Evolutionary conservation across 2,329 filamentous ascomycete species (phyloP).

Genomic region (Atkinsonella hypoxylon): DNA sequence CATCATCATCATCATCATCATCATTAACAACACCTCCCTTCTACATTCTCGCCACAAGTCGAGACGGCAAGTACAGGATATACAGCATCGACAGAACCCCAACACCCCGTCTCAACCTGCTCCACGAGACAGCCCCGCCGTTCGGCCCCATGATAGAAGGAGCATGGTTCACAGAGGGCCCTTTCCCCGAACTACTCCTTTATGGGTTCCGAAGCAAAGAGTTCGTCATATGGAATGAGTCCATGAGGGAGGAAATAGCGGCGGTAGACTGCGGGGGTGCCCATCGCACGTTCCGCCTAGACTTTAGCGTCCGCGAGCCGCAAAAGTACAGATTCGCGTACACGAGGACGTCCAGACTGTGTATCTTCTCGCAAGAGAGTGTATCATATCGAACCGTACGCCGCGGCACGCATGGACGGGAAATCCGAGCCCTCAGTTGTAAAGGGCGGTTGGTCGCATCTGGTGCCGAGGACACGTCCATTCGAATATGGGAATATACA

Average conservation of each 20-base stretch:
- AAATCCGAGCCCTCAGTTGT: slow-evolving; percentile 50
- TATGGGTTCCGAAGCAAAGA: slow-evolving; percentile 71
- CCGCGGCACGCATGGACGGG: slow-evolving; percentile 69
- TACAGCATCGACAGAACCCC: slow-evolving; percentile 29
- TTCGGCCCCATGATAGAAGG: slow-evolving; percentile 70
- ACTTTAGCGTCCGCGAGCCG: slow-evolving; percentile 18
- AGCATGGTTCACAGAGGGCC: slow-evolving; percentile 40
- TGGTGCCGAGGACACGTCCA: slow-evolving; percentile 59
- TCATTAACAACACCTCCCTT: slow-evolving; percentile 7
- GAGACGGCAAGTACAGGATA: slow-evolving; percentile 66
- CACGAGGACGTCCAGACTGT: slow-evolving; percentile 52
- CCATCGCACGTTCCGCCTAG: slow-evolving; percentile 61
- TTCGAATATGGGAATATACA: slow-evolving; percentile 57
- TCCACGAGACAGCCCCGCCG: slow-evolving; percentile 58
- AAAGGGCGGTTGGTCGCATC: slow-evolving; percentile 41
- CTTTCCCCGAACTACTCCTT: slow-evolving; percentile 47
- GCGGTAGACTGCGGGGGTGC: slow-evolving; percentile 73
- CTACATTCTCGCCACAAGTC: slow-evolving; percentile 58
- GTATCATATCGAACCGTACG: slow-evolving; percentile 40
- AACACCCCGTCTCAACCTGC: slow-evolving; percentile 27
- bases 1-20: slow-evolving; percentile 5
- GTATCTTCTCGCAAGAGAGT: slow-evolving; percentile 31
- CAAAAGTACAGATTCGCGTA: slow-evolving; percentile 49
- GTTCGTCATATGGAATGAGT: slow-evolving; percentile 76
- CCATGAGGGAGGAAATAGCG: slow-evolving; percentile 54